These are phyloP conservation scores for Graphilbum sp. DNA, from an alignment of 2,329 filamentous ascomycete species.

Conservation along the genomic window DNA sequence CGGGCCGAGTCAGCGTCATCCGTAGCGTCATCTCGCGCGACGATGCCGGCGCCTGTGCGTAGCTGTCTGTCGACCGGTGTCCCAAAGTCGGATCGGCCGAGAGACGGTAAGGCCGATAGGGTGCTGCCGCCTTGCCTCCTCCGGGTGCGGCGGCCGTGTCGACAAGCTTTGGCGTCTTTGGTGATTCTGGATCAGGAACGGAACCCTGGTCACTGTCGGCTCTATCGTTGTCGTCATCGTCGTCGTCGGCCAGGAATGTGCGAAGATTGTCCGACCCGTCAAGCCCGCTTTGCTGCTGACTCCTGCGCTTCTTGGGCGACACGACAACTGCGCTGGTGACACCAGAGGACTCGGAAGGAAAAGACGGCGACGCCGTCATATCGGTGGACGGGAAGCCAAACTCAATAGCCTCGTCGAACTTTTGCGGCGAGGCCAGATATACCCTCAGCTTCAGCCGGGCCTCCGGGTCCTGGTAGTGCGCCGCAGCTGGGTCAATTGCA, in stretches of 20 bases:
- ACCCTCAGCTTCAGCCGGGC: slow-evolving; percentile 72
- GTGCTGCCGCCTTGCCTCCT: neutral
- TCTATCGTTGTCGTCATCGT: slow-evolving; percentile 30
- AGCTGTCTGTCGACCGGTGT: slow-evolving; percentile 20
- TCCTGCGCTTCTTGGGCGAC: slow-evolving; percentile 10
- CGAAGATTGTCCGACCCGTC: slow-evolving; percentile 31
- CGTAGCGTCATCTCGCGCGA: slow-evolving; percentile 87
- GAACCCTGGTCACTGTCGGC: slow-evolving; percentile 39
- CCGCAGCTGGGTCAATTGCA: slow-evolving; percentile 52
- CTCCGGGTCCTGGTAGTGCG: slow-evolving; percentile 82
- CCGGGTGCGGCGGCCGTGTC: slow-evolving; percentile 18
- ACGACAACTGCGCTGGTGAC: slow-evolving; percentile 2
- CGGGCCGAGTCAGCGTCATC: slow-evolving; percentile 85
- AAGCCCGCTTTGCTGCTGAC: slow-evolving; percentile 14
- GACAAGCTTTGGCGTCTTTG: slow-evolving; percentile 34
- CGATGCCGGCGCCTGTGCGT: slow-evolving; percentile 34
- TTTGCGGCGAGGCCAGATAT: slow-evolving; percentile 77
- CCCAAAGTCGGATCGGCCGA: slow-evolving; percentile 4
- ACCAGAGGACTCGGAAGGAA: slow-evolving; percentile 13
- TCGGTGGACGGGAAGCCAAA: slow-evolving; percentile 71
- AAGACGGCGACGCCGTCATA: too few relatives aligned
- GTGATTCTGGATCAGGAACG: slow-evolving; percentile 40
- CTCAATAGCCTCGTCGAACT: slow-evolving; percentile 88
- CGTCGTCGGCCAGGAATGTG: slow-evolving; percentile 34
- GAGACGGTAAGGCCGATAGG: slow-evolving; percentile 8